A percentile compares a stretch with the other conserved stretches of the same genome.
Conservation (phyloP, 2,329 filamentous ascomycete species). For the Pseudogymnoascus sp. region DNA sequence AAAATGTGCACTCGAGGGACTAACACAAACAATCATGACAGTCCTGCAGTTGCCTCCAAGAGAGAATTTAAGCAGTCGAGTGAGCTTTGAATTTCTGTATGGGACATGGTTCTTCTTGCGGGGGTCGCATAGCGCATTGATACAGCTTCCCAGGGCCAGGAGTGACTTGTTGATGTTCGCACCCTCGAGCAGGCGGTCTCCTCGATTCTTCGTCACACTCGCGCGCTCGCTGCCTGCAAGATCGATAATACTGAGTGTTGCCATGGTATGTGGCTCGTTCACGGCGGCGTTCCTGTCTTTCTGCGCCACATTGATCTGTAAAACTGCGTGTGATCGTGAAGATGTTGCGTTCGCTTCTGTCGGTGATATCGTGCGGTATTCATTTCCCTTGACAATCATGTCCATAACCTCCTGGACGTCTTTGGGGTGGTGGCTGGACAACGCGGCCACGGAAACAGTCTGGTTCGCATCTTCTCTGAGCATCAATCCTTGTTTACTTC, state of each 20-base stretch:
- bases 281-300: constrained; percentile 89
- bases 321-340: constrained; percentile 90
- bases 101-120: constrained; percentile 90
- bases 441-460: constrained; percentile 79
- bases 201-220: constrained; percentile 92
- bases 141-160: constrained; percentile 88
- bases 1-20: constrained; percentile 91
- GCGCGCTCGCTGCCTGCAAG: constrained; percentile 92
- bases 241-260: constrained; percentile 96
- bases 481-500: constrained; percentile 69
- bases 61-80: constrained; percentile 90
- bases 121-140: constrained; percentile 93
- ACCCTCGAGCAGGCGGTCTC: constrained; percentile 82
- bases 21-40: constrained; percentile 99
- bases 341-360: constrained; percentile 97
- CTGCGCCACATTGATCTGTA: constrained; percentile 93
- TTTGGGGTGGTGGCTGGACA: constrained; percentile 84
- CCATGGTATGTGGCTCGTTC: constrained; percentile 95
- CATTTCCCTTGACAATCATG: constrained; percentile 93
- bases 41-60: constrained; percentile 97
- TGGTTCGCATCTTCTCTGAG: constrained; percentile 92
- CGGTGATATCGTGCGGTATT: constrained; percentile 89
- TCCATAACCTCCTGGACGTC: constrained; percentile 98
- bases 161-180: constrained; percentile 99
- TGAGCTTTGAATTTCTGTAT: constrained; percentile 96